A percentile compares a stretch with the other conserved stretches of the same genome.
Evolutionary conservation across 2,329 filamentous ascomycete genomes (phyloP).

Genomic region (Pseudogymnoascus sp.): DNA sequence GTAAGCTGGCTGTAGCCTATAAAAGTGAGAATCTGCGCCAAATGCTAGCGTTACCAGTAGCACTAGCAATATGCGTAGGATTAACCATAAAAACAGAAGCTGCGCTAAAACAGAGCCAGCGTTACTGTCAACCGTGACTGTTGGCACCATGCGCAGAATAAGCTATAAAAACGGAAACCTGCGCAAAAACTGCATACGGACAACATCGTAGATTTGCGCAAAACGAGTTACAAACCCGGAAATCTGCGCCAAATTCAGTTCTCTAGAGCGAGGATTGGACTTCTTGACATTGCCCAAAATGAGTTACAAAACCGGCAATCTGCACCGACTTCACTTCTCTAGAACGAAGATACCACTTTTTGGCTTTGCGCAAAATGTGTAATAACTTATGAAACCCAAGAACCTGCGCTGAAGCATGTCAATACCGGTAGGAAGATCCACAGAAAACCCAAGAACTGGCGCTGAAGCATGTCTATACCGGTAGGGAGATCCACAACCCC

Average conservation of each 20-base stretch:
- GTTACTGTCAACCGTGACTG: not conserved
- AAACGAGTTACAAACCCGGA: not conserved
- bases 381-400: too few species aligned
- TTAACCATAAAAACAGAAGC: not conserved
- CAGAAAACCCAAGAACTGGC: too few species aligned
- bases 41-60: not conserved
- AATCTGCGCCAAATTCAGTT: not conserved
- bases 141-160: not conserved
- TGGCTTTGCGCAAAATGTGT: too few species aligned
- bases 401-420: too few species aligned
- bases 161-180: not conserved
- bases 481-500: too few species aligned
- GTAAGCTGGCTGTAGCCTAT: not conserved
- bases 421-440: too few species aligned
- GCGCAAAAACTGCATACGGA: too few species aligned
- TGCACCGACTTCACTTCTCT: not conserved
- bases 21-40: not conserved
- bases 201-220: not conserved
- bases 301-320: not conserved
- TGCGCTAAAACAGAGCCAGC: not conserved
- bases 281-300: not conserved
- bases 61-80: not conserved
- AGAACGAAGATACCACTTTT: too few species aligned
- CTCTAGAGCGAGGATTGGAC: not conserved
- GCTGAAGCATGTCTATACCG: too few species aligned